Conservation (phyloP, 2,329 filamentous ascomycete species). For the Bipolaris zeicola region DNA sequence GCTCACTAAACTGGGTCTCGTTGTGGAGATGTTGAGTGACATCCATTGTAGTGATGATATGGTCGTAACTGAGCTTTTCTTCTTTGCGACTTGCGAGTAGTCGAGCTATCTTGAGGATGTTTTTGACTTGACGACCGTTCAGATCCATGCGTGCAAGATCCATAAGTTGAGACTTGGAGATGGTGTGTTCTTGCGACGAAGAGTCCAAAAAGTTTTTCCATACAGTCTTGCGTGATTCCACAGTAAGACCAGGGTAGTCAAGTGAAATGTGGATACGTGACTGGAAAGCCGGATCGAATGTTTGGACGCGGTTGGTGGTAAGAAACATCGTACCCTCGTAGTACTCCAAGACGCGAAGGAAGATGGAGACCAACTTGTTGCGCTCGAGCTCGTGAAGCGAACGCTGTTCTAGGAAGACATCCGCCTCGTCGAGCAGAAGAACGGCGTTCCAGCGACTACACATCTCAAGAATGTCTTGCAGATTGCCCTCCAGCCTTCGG, state of each 20-base stretch:
- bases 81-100: constrained; percentile 36
- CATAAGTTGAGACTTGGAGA: constrained; percentile 18
- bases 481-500: constrained; percentile 66
- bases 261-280: constrained; percentile 42
- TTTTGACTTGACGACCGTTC: constrained; percentile 61
- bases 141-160: constrained; percentile 51
- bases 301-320: constrained; percentile 43
- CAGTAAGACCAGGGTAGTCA: constrained; percentile 34
- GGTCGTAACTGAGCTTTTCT: constrained; percentile 34
- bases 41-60: constrained; percentile 45
- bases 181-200: constrained; percentile 21
- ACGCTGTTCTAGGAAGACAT: constrained; percentile 60
- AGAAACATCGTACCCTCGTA: constrained; percentile 45
- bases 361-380: constrained; percentile 50
- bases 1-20: constrained; percentile 39
- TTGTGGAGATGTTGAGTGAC: constrained; percentile 51
- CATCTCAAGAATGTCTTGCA: constrained; percentile 82
- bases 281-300: constrained; percentile 41
- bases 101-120: constrained; percentile 44
- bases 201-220: constrained; percentile 47
- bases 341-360: constrained; percentile 43
- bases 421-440: constrained; percentile 75
- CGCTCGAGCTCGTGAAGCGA: constrained; percentile 38
- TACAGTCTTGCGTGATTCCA: constrained; percentile 44
- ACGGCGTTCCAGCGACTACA: constrained; percentile 67